phyloP scores from a whole-genome alignment of 2,329 filamentous ascomycete species.

The Alternaria arbusti region DNA sequence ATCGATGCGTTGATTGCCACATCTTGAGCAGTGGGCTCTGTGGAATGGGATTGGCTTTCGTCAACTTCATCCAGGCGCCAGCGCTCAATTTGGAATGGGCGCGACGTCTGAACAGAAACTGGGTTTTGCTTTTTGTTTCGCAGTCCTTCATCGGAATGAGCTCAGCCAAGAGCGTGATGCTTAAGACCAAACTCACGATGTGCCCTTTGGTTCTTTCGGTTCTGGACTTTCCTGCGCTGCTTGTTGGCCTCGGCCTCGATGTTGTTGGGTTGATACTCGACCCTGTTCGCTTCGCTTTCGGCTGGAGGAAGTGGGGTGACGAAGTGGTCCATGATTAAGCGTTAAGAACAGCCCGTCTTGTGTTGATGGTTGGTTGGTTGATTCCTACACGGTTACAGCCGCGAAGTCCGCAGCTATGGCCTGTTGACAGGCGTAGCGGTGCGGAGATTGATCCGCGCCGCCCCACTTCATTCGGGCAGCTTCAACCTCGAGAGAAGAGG shows the following conservation, averaged over 20 bases:
- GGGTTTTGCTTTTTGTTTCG: background rate
- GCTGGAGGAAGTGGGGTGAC: background rate
- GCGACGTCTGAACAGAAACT: background rate
- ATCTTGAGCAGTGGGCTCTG: background rate
- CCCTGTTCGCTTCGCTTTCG: background rate
- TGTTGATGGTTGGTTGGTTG: background rate
- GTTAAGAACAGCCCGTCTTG: background rate
- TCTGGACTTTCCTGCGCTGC: slow-evolving; percentile 12
- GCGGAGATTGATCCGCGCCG: slow-evolving; percentile 16
- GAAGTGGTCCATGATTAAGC: background rate
- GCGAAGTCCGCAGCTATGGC: slow-evolving; percentile 16
- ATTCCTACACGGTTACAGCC: slow-evolving; percentile 14
- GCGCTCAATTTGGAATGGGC: slow-evolving; percentile 1
- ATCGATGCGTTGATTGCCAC: background rate
- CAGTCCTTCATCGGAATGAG: background rate
- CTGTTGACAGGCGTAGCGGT: slow-evolving; percentile 8
- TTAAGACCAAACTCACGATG: slow-evolving; percentile 1
- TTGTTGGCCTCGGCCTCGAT: background rate
- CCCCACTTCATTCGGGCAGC: slow-evolving; percentile 8
- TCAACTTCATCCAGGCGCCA: slow-evolving; percentile 3
- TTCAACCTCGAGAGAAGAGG: background rate
- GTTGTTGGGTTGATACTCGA: background rate
- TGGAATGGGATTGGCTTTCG: background rate
- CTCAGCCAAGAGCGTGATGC: background rate
- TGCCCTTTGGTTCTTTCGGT: slow-evolving; percentile 10